phyloP scores from a whole-genome alignment of 257 asterid species.

The Ajuga chamaepitys region DNA sequence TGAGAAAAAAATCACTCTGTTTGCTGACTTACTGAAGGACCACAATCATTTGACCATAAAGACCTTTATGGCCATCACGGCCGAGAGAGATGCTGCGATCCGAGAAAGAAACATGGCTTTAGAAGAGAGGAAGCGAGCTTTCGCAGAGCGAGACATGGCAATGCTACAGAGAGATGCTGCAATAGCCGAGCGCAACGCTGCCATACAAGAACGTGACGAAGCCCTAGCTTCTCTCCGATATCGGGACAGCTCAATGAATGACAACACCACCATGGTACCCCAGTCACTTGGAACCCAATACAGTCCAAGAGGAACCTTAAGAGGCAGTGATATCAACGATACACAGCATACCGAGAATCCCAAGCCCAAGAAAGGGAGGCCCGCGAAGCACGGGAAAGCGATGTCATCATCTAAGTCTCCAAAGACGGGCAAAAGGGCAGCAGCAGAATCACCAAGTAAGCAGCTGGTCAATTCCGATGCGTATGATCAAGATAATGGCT shows the following conservation, averaged over 20 bases:
- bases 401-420: conserved; percentile 39
- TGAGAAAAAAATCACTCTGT: background rate
- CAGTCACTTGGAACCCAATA: conserved; percentile 38
- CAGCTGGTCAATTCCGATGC: conserved; percentile 30
- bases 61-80: conserved; percentile 88
- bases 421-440: conserved; percentile 38
- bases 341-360: conserved; percentile 41
- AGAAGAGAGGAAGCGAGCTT: conserved; percentile 88
- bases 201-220: conserved; percentile 67
- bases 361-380: conserved; percentile 53
- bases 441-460: conserved; percentile 38
- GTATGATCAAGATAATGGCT: conserved; percentile 34
- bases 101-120: conserved; percentile 92
- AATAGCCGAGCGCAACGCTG: conserved; percentile 72
- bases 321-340: conserved; percentile 24
- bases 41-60: conserved; percentile 66
- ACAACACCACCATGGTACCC: conserved; percentile 27
- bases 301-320: conserved; percentile 34
- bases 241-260: conserved; percentile 50
- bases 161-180: conserved; percentile 92
- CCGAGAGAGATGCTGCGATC: conserved; percentile 94
- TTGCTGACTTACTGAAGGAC: conserved; percentile 41
- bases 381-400: conserved; percentile 38
- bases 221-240: conserved; percentile 58
- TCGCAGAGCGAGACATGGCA: conserved; percentile 89